Evolutionary conservation across 2,329 filamentous ascomycete genomes (phyloP).

Genomic region (Parafenestella ontariensis): DNA sequence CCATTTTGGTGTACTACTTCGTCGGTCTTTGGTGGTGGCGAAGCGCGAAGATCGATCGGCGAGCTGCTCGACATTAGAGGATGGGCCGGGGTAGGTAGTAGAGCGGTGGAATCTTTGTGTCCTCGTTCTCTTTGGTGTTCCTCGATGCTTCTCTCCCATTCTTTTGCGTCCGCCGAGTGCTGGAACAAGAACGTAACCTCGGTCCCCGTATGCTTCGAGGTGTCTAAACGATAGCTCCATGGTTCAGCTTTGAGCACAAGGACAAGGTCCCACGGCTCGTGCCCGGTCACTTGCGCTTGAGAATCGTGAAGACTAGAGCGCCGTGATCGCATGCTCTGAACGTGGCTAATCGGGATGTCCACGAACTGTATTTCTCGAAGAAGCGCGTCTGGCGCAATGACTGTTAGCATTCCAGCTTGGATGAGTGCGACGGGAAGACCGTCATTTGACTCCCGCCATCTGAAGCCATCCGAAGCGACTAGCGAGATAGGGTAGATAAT

Average conservation of each 20-base stretch:
- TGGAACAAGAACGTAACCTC: constrained; percentile 33
- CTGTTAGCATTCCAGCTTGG: constrained; percentile 26
- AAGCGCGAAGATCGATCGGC: constrained; percentile 2
- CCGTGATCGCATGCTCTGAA: constrained; percentile 14
- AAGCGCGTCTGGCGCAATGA: constrained; percentile 26
- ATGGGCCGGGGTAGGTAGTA: not conserved
- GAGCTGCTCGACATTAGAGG: constrained; percentile 1
- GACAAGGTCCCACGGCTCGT: constrained; percentile 30
- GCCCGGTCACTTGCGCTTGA: constrained; percentile 18
- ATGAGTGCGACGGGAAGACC: constrained; percentile 20
- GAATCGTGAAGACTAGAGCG: constrained; percentile 28
- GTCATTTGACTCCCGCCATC: constrained; percentile 22
- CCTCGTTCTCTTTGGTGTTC: constrained; percentile 8
- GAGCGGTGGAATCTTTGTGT: too few relatives aligned
- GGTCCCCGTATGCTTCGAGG: constrained; percentile 17
- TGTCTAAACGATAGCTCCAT: constrained; percentile 35
- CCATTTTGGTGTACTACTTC: not conserved
- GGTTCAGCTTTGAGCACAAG: constrained; percentile 18
- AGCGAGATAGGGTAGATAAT: constrained; percentile 34
- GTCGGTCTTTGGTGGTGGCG: not conserved
- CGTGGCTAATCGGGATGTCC: constrained; percentile 36
- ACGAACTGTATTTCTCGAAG: constrained; percentile 29
- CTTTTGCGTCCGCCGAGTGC: constrained; percentile 21
- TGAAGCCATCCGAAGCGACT: constrained; percentile 27
- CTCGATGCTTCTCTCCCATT: constrained; percentile 25